A percentile compares a stretch with the other conserved stretches of the same genome.
Evolutionary conservation across 2,329 filamentous ascomycete genomes (phyloP).

Genomic region (Cercospora zeina): DNA sequence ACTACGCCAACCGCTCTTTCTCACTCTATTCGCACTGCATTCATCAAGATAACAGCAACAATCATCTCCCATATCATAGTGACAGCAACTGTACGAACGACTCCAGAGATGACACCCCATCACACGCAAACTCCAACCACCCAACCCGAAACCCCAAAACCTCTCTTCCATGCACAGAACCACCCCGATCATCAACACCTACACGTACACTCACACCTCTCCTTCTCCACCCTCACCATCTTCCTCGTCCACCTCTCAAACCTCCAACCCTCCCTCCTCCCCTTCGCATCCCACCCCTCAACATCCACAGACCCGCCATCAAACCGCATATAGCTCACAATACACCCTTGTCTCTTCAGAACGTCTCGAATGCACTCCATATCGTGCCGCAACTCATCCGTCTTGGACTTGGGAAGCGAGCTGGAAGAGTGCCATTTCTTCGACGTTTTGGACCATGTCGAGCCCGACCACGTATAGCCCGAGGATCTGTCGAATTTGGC

Average conservation of each 20-base stretch:
- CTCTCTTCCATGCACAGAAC: background rate
- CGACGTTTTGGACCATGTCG: background rate
- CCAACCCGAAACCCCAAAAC: background rate
- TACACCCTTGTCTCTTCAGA: background rate
- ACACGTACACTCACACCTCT: background rate
- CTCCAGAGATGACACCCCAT: background rate
- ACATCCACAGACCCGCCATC: conserved; percentile 8
- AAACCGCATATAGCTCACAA: background rate
- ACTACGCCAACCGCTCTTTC: background rate
- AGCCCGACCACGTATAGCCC: background rate
- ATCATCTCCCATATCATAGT: background rate
- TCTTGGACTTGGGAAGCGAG: background rate
- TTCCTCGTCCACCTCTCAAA: conserved; percentile 5
- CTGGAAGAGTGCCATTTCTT: background rate
- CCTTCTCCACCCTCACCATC: background rate
- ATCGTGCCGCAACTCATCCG: background rate
- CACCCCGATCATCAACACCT: background rate
- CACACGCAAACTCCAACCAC: background rate
- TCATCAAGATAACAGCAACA: background rate
- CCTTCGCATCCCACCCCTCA: conserved; percentile 5
- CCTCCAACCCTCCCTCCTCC: conserved; percentile 2
- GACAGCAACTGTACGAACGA: background rate
- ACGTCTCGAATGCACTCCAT: conserved; percentile 11
- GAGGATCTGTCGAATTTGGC: background rate
- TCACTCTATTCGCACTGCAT: background rate